Base-by-base conservation (phyloP, 495 filamentous ascomycete species). In the Rusavskia elegans region DNA sequence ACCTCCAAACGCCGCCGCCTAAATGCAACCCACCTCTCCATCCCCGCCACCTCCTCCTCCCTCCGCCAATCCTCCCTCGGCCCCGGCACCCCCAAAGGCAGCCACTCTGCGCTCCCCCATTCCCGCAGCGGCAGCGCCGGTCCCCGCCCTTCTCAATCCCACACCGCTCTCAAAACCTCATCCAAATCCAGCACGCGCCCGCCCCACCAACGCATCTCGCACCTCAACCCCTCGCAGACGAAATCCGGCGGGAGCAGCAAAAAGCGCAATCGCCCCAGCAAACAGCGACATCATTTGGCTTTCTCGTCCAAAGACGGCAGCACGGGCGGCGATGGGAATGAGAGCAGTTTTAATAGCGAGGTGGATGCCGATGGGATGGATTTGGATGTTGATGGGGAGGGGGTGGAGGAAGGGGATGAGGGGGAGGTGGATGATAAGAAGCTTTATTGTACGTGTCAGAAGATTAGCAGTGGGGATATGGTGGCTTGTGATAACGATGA, bases 401-500 rank as follows among this genome's bases (percentile, higher is more conserved):
- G 32, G 32, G 0, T 35, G 32, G 32, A 35, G 32, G 85, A 84
- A 11, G 76, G 82, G 1, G 85, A 85, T 32, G 87, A 89, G 44
- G 90, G 93, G 40, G 87, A 90, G 32, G 87, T 82, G 44, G 83
- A 85, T 50, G 90, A 97, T 68, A 82, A 87, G 45, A 80, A 80
- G 60, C 84, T 89, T 55, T 98, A 98, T 65, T 98, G 92, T 67
- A 77, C 82, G 25, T 98, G 92, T 65, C 84, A 92, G 62, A 85
- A 82, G 57, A 85, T 95, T 53, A 93, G 85, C 65, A 90, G 85
- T 69, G 92, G 92, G 39, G 86, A 96, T 62, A 98, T 98, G 92
- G 90, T 98, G 30, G 92, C 88, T 3, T 98, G 92, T 67, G 92
- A 98, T 68, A 95, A 97, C 57, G 83, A 87, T 42, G 74, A 82